Percentiles rank a stretch among this genome's conserved stretches.
These are phyloP conservation scores for Colletotrichum higginsianum DNA, from an alignment of 2,329 filamentous ascomycete genomes.

Conservation along the genomic window DNA sequence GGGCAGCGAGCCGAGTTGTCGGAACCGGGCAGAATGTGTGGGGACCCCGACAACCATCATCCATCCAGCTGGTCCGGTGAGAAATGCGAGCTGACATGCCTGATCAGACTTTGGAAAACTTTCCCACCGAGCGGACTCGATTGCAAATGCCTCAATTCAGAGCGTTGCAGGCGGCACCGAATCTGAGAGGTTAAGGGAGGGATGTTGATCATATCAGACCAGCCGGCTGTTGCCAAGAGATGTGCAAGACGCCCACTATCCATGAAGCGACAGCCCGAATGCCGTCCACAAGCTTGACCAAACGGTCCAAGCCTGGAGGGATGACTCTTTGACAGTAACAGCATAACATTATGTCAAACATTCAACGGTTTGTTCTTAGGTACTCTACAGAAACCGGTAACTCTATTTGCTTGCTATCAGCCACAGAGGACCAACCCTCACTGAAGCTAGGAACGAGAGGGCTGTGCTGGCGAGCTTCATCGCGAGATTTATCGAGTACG, in stretches of 20 bases:
- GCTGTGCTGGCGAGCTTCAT: not conserved
- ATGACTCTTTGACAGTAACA: too few species aligned
- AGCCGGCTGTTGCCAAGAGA: not conserved
- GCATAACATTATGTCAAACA: too few species aligned
- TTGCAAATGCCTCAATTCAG: not conserved
- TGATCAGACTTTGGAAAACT: not conserved
- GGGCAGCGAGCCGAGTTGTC: constrained; percentile 28
- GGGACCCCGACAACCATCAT: not conserved
- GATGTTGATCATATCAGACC: too few species aligned
- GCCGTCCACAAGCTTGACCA: too few species aligned
- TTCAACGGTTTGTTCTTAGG: too few species aligned
- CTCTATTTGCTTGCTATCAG: too few species aligned
- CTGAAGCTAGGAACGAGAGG: not conserved
- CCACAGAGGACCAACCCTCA: too few species aligned
- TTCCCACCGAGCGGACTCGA: not conserved
- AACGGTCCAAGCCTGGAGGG: not conserved
- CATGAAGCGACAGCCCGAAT: not conserved
- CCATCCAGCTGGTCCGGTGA: not conserved
- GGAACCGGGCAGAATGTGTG: constrained; percentile 24
- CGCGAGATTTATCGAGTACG: not conserved
- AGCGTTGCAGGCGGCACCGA: not conserved
- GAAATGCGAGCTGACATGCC: not conserved
- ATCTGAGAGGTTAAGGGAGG: not conserved
- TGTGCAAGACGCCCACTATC: not conserved
- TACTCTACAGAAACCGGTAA: too few species aligned